Base-by-base conservation (phyloP, 352 stramenopile species). In the Bremia lactucae region DNA sequence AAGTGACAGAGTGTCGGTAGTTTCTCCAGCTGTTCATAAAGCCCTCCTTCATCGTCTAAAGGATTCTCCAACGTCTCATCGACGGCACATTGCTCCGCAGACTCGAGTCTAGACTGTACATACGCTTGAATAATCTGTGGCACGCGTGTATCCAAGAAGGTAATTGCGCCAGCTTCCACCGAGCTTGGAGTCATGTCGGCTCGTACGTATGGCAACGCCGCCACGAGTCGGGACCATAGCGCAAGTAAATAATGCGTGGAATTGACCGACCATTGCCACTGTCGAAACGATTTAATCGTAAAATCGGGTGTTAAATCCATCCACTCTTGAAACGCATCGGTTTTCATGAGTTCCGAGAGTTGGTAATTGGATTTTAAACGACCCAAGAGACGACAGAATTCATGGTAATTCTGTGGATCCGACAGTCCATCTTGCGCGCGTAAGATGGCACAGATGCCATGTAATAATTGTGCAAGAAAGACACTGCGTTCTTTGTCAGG, bases 331-430 rank as follows among this genome's bases (percentile, higher is more conserved):
- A 98, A 99, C 26, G 82, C 86, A 6, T 97, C 90, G 9, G 93
- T 84, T 53, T 97, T 97, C 46, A 99, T 95, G 24, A 98, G 72
- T 63, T 98, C 94, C 21, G 81, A 95, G 11, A 98, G 75, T 68
- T 99, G 96, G 66, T 98, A 98, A 64, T 98, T 98, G 4, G 88
- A 93, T 71, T 99, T 99, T 29, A 98, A 59, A 1, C 95, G 70
- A 1, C 96, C 91, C n/a, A 98, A 74, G 8, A 98, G 60, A 24
- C 95, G 83, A 72, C 96, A 99, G 60, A 99, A 99, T 58, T 98
- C 85, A 73, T 98, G 96, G 62, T 98, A 99, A 58, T 98, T 98
- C 46, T 98, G 88, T 52, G 97, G 87, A 52, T 98, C 89, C n/a
- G 96, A 87, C 8, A 99, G 75, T n/a, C 95, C 95, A 33, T 96